A percentile compares a stretch with the other conserved stretches of the same genome.
Conservation (phyloP, 2,329 filamentous ascomycete genomes). For the Aplosporella prunicola region DNA sequence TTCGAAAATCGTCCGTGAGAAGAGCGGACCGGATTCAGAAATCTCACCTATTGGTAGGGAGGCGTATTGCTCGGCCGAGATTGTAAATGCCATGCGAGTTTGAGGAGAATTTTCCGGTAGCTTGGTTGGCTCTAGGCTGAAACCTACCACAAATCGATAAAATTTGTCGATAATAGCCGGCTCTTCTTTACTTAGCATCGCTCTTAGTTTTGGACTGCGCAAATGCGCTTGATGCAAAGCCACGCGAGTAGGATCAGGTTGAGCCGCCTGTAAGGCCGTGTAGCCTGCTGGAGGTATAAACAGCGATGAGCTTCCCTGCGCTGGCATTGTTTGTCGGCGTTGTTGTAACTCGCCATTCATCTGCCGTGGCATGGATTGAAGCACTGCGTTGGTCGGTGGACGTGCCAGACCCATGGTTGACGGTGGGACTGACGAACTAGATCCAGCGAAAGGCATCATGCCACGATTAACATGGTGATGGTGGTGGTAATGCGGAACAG, state of each 20-base stretch:
- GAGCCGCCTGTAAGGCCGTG: conserved; percentile 27
- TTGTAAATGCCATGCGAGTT: background rate
- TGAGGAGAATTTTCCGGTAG: conserved; percentile 14
- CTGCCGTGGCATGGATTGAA: too few species aligned
- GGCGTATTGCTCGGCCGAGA: conserved; percentile 24
- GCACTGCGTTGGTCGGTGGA: too few species aligned
- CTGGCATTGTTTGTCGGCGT: too few species aligned
- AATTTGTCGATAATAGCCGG: conserved; percentile 17
- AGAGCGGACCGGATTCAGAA: conserved; percentile 18
- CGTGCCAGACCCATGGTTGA: too few species aligned
- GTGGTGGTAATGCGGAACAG: too few species aligned
- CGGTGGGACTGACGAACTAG: too few species aligned
- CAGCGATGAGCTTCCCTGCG: too few species aligned
- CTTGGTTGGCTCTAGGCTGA: conserved; percentile 40
- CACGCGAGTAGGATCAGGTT: conserved; percentile 36
- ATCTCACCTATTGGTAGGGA: conserved; percentile 29
- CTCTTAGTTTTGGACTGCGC: conserved; percentile 41
- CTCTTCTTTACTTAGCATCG: conserved; percentile 9
- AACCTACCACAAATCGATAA: conserved; percentile 50
- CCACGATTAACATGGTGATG: too few species aligned
- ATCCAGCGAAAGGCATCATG: too few species aligned
- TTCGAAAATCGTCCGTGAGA: conserved; percentile 31
- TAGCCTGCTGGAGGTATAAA: conserved; percentile 29
- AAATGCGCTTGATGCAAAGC: conserved; percentile 52
- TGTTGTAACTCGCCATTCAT: too few species aligned